Conservation (phyloP, 345 rosid genomes). For the Brassica cretica region DNA sequence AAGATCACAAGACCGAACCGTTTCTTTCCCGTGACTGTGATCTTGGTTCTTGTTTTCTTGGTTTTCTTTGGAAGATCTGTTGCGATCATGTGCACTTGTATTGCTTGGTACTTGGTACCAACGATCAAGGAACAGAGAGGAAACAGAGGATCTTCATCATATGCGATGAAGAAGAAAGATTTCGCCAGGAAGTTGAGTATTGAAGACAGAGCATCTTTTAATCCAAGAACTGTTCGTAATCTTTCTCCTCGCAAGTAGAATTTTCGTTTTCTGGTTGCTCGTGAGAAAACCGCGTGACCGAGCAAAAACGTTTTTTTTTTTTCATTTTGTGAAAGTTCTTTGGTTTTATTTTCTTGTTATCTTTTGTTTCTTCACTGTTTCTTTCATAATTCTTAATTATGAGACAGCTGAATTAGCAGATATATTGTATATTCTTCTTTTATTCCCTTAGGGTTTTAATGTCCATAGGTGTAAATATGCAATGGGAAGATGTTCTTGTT, state of each 20-base stretch:
- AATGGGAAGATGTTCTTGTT: slow-evolving; percentile 3
- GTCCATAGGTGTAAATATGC: neutral
- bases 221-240: slow-evolving; percentile 37
- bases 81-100: slow-evolving; percentile 56
- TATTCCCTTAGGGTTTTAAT: neutral
- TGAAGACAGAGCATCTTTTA: slow-evolving; percentile 40
- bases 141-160: slow-evolving; percentile 27
- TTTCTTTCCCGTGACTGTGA: slow-evolving; percentile 52
- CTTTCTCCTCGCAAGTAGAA: slow-evolving; percentile 23
- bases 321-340: neutral
- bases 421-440: neutral
- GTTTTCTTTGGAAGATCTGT: slow-evolving; percentile 62
- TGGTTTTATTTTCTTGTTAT: neutral
- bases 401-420: neutral
- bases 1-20: slow-evolving; percentile 48
- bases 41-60: slow-evolving; percentile 59
- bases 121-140: slow-evolving; percentile 37
- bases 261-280: slow-evolving; percentile 31
- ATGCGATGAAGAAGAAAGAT: slow-evolving; percentile 50
- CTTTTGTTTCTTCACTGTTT: slow-evolving; percentile 6
- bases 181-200: slow-evolving; percentile 43
- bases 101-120: slow-evolving; percentile 70
- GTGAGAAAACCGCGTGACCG: slow-evolving; percentile 26
- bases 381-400: neutral
- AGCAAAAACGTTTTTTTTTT: neutral